Conservation (phyloP, 1,284 basidiomycete genomes). For the Sporisorium iseilematis-ciliati region DNA sequence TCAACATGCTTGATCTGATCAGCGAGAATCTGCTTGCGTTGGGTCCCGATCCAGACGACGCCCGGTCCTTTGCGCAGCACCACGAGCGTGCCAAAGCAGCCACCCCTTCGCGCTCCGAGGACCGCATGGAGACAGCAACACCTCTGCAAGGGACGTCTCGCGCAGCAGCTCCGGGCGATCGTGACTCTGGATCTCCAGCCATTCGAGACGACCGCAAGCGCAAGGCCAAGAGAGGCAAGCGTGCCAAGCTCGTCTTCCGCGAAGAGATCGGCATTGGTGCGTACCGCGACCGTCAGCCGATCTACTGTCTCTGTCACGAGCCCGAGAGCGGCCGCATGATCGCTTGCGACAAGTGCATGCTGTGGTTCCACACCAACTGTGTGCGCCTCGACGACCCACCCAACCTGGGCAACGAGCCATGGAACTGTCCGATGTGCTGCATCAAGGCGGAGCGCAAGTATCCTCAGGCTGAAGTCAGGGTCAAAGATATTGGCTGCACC, state of each 20-base stretch:
- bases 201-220: conserved; percentile 46
- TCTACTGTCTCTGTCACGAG: conserved; percentile 67
- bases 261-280: conserved; percentile 62
- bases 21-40: conserved; percentile 31
- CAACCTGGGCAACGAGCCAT: conserved; percentile 55
- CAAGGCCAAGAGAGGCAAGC: conserved; percentile 62
- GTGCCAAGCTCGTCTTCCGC: conserved; percentile 67
- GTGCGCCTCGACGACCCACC: conserved; percentile 58
- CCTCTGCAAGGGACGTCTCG: conserved; percentile 18
- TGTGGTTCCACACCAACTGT: conserved; percentile 68
- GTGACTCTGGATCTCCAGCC: conserved; percentile 36
- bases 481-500: conserved; percentile 57
- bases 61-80: conserved; percentile 13
- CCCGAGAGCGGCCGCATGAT: conserved; percentile 65
- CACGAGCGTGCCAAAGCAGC: conserved; percentile 15
- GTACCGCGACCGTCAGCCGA: conserved; percentile 42
- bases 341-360: conserved; percentile 67
- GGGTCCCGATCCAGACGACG: conserved; percentile 10
- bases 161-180: conserved; percentile 14
- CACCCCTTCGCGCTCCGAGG: conserved; percentile 26
- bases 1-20: conserved; percentile 47
- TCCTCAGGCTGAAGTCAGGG: conserved; percentile 65
- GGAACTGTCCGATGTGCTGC: conserved; percentile 69
- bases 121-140: conserved; percentile 10
- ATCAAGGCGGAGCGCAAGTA: conserved; percentile 67